Percentiles rank a stretch among this genome's conserved stretches.
Evolutionary conservation across 2,329 filamentous ascomycete genomes (phyloP).

Genomic region (Penicillium sp.): DNA sequence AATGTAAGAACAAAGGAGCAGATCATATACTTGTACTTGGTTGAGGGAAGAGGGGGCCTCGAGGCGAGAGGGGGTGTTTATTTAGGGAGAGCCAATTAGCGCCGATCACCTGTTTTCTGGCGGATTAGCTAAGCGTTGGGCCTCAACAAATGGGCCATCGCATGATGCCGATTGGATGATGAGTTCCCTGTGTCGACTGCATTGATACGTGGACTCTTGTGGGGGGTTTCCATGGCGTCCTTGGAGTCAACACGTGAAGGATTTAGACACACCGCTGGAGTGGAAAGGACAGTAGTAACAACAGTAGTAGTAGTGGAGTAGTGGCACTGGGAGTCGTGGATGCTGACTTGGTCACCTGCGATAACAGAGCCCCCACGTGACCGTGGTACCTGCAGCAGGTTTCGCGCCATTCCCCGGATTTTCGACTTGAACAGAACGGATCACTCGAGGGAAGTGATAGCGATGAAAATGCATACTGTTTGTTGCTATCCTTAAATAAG

Average conservation of each 20-base stretch:
- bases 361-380: constrained; percentile 6
- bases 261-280: constrained; percentile 2
- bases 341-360: constrained; percentile 2
- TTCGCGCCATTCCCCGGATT: constrained; percentile 2
- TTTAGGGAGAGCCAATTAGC: constrained; percentile 8
- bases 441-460: not conserved
- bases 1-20: not conserved
- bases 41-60: constrained; percentile 5
- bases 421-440: not conserved
- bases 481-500: not conserved
- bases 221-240: constrained; percentile 5
- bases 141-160: constrained; percentile 20
- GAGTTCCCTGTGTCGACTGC: not conserved
- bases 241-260: not conserved
- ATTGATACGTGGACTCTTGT: constrained; percentile 9
- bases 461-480: not conserved
- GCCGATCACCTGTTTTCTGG: not conserved
- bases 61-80: constrained; percentile 11
- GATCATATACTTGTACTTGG: constrained; percentile 9
- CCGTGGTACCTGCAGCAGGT: constrained; percentile 14
- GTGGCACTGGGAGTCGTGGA: not conserved
- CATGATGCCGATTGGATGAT: constrained; percentile 10
- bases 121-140: constrained; percentile 23
- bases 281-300: not conserved
- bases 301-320: too few relatives aligned